These are phyloP conservation scores for Leccinum idahoense DNA, from an alignment of 1,284 basidiomycete species.

Conservation along the genomic window DNA sequence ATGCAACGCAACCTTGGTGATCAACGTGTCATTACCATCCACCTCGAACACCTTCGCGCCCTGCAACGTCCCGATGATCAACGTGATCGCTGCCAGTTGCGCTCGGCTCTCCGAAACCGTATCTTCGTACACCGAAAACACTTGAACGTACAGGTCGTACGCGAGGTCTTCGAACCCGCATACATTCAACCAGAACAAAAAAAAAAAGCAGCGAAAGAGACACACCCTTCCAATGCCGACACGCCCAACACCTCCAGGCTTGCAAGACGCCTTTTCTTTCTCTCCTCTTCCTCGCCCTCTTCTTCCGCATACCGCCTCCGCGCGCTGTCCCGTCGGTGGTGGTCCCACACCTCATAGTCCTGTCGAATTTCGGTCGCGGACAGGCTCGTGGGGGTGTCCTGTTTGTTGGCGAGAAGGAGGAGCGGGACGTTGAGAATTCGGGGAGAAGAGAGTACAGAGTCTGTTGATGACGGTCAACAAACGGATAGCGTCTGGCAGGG, in stretches of 20 bases:
- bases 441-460: slow-evolving; percentile 78
- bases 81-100: too few relatives aligned
- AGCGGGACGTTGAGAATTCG: slow-evolving; percentile 85
- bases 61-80: too few relatives aligned
- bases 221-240: slow-evolving; percentile 85
- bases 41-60: too few relatives aligned
- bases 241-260: slow-evolving; percentile 90
- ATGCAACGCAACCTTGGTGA: too few relatives aligned
- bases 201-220: slow-evolving; percentile 7
- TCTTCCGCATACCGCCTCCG: slow-evolving; percentile 46
- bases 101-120: too few relatives aligned
- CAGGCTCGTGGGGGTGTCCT: slow-evolving; percentile 74
- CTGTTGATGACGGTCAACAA: slow-evolving; percentile 37
- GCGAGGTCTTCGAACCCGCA: background rate
- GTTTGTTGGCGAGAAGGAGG: slow-evolving; percentile 89
- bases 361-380: slow-evolving; percentile 86
- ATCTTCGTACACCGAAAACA: too few relatives aligned
- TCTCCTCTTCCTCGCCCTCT: slow-evolving; percentile 28
- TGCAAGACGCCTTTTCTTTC: slow-evolving; percentile 63
- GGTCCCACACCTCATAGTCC: slow-evolving; percentile 86
- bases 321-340: slow-evolving; percentile 65
- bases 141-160: too few relatives aligned
- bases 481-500: slow-evolving; percentile 3
- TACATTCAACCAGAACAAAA: background rate
- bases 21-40: too few relatives aligned